These are phyloP conservation scores for Artemisia argyi DNA, from an alignment of 129 eudicot genomes.

Conservation along the genomic window DNA sequence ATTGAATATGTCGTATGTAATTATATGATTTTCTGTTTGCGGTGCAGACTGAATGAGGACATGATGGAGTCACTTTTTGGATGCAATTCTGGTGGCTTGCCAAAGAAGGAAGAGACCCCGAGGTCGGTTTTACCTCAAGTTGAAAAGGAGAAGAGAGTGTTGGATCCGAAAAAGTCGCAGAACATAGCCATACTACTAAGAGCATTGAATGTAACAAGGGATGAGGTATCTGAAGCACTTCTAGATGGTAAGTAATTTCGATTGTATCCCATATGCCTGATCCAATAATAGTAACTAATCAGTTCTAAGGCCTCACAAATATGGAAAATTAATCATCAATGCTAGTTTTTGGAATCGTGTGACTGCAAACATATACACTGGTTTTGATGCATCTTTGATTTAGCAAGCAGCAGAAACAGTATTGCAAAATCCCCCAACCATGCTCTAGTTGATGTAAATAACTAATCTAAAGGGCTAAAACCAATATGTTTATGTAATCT, in stretches of 20 bases:
- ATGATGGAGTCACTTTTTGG: constrained; percentile 93
- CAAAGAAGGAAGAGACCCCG: constrained; percentile 50
- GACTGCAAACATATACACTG: no score
- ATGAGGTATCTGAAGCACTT: constrained; percentile 94
- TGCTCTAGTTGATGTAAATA: no score
- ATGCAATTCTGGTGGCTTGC: constrained; percentile 48
- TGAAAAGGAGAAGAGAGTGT: constrained; percentile 76
- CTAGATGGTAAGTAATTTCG: constrained; percentile 62
- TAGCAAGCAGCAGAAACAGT: no score
- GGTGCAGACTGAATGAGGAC: constrained; percentile 80
- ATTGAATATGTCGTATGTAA: constrained; percentile 11
- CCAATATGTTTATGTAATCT: no score
- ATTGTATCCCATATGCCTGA: constrained; percentile 17
- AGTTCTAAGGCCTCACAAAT: neutral
- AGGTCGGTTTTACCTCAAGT: constrained; percentile 62
- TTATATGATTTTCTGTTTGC: constrained; percentile 2
- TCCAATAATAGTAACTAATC: neutral
- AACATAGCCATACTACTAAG: constrained; percentile 88
- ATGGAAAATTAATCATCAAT: neutral
- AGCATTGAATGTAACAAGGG: constrained; percentile 88
- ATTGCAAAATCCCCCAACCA: no score
- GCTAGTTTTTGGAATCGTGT: no score
- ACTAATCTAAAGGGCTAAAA: no score
- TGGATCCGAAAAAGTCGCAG: constrained; percentile 97
- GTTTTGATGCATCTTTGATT: no score